Conservation (phyloP, 2,329 filamentous ascomycete species). For the Ascochyta koolunga region DNA sequence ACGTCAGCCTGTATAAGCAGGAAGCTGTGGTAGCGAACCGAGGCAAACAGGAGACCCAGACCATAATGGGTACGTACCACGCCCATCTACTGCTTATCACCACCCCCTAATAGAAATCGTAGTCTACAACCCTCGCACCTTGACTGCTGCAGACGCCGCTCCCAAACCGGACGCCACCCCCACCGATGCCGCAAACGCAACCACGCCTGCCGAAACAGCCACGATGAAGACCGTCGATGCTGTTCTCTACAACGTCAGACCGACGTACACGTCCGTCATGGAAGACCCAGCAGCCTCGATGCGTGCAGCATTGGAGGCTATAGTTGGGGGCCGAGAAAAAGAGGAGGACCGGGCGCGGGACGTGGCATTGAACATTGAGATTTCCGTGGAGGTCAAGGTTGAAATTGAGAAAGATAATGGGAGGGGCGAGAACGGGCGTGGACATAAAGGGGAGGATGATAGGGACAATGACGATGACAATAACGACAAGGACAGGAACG, state of each 20-base stretch:
- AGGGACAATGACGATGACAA: not conserved
- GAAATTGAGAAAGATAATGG: slow-evolving; percentile 14
- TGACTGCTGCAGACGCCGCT: not conserved
- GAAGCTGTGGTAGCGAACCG: slow-evolving; percentile 8
- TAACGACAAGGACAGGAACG: not conserved
- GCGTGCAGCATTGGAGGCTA: not conserved
- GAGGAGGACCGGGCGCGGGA: not conserved
- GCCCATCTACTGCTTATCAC: no score
- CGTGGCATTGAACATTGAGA: not conserved
- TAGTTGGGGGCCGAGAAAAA: not conserved
- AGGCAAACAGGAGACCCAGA: slow-evolving; percentile 5
- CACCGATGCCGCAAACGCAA: not conserved
- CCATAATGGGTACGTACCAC: slow-evolving; percentile 1
- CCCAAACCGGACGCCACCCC: not conserved
- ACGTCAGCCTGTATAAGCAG: slow-evolving; percentile 6
- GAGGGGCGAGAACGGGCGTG: no score
- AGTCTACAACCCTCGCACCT: slow-evolving; percentile 6
- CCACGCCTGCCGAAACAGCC: not conserved
- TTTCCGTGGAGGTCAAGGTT: slow-evolving; percentile 5
- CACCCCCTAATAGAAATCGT: not conserved
- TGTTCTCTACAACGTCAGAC: slow-evolving; percentile 6
- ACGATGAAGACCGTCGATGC: not conserved
- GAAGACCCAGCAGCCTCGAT: slow-evolving; percentile 2
- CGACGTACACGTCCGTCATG: not conserved
- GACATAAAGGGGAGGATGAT: not conserved